A percentile compares a stretch with the other conserved stretches of the same genome.
Conservation (phyloP, 805 yeast species). For the Sugiyamaella mastotermitis region DNA sequence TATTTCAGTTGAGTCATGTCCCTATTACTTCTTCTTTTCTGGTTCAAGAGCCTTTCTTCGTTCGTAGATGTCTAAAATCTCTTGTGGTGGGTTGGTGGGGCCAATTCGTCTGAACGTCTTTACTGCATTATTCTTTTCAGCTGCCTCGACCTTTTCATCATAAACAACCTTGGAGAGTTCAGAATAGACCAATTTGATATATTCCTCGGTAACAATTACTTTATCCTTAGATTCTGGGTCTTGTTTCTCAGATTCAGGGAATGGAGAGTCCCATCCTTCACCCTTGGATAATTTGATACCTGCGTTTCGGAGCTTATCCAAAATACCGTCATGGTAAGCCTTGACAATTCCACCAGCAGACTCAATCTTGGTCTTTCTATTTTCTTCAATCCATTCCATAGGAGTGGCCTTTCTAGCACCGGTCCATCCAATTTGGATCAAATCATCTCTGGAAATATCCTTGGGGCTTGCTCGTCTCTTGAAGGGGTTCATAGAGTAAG, state of each 20-base stretch:
- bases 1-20: background rate
- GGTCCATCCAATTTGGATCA: conserved; percentile 80
- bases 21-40: conserved; percentile 6
- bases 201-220: conserved; percentile 19
- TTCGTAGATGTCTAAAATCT: conserved; percentile 20
- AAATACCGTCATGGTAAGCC: conserved; percentile 69
- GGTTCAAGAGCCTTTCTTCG: conserved; percentile 16
- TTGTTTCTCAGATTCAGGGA: conserved; percentile 9
- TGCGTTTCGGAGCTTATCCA: conserved; percentile 48
- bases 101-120: conserved; percentile 26
- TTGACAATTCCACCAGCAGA: conserved; percentile 62
- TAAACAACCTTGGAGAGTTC: conserved; percentile 5
- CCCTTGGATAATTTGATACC: conserved; percentile 64
- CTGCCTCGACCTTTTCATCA: conserved; percentile 7
- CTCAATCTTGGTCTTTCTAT: conserved; percentile 58
- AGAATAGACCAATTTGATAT: conserved; percentile 5
- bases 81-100: conserved; percentile 22
- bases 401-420: conserved; percentile 71
- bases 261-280: conserved; percentile 59
- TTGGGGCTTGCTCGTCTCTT: conserved; percentile 11
- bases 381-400: conserved; percentile 63
- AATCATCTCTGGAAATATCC: conserved; percentile 40
- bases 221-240: conserved; percentile 17
- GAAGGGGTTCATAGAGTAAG: conserved; percentile 46
- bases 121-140: conserved; percentile 9